Evolutionary conservation across 2,329 filamentous ascomycete genomes (phyloP).

Genomic region (Pyrenophora graminea): DNA sequence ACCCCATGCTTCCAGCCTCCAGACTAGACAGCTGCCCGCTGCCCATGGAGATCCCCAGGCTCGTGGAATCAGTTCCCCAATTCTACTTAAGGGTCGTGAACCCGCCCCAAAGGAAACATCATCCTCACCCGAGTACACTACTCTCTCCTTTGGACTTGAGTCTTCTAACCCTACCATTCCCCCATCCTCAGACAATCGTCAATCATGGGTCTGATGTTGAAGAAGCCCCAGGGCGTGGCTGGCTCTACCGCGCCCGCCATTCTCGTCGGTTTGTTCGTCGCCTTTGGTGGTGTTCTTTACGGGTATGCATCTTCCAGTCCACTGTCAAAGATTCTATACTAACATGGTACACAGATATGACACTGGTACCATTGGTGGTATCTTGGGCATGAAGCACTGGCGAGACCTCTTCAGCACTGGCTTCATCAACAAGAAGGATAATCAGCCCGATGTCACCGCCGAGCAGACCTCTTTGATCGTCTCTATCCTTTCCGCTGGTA

Average conservation of each 20-base stretch:
- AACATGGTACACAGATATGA: constrained; percentile 37
- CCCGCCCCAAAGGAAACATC: constrained; percentile 8
- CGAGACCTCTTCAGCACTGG: constrained; percentile 62
- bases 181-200: constrained; percentile 11
- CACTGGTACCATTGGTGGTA: constrained; percentile 57
- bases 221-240: constrained; percentile 75
- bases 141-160: constrained; percentile 4
- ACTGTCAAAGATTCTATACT: constrained; percentile 1
- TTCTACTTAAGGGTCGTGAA: constrained; percentile 28
- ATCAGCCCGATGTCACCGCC: constrained; percentile 36
- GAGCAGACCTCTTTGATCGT: constrained; percentile 72
- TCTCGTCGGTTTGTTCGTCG: constrained; percentile 50
- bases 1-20: constrained; percentile 31
- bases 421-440: constrained; percentile 47
- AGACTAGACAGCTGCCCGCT: constrained; percentile 23
- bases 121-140: constrained; percentile 15
- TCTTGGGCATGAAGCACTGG: constrained; percentile 72
- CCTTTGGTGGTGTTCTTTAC: constrained; percentile 52
- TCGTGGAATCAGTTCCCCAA: constrained; percentile 19
- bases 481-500: constrained; percentile 81
- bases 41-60: constrained; percentile 29
- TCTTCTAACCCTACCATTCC: constrained; percentile 3
- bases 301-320: constrained; percentile 33
- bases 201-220: constrained; percentile 49
- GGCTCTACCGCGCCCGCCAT: constrained; percentile 54